Evolutionary conservation across 2,329 filamentous ascomycete species (phyloP).

Genomic region (Xylaria sp.): DNA sequence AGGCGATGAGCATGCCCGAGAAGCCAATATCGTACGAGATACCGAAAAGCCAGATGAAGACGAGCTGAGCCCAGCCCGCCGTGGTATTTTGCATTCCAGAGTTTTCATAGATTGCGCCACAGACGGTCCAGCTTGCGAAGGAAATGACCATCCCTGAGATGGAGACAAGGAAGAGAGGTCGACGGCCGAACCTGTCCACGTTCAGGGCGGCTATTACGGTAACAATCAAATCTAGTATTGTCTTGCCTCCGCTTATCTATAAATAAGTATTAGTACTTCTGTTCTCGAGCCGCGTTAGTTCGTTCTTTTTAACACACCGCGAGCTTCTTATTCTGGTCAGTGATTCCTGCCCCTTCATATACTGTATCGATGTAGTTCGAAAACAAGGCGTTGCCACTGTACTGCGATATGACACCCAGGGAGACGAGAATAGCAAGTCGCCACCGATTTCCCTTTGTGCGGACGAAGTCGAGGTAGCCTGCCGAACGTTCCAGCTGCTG

Average conservation of each 20-base stretch:
- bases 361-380: constrained; percentile 74
- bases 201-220: constrained; percentile 64
- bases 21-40: constrained; percentile 71
- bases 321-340: constrained; percentile 65
- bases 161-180: constrained; percentile 64
- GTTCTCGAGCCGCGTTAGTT: constrained; percentile 34
- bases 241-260: constrained; percentile 65
- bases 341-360: constrained; percentile 71
- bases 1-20: constrained; percentile 67
- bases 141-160: constrained; percentile 61
- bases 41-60: constrained; percentile 69
- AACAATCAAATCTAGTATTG: constrained; percentile 67
- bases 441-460: constrained; percentile 72
- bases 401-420: constrained; percentile 74
- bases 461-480: constrained; percentile 70
- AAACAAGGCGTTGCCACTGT: constrained; percentile 74
- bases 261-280: constrained; percentile 5
- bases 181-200: constrained; percentile 62
- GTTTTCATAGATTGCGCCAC: constrained; percentile 64
- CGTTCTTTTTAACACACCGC: constrained; percentile 52
- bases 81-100: constrained; percentile 55
- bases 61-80: constrained; percentile 65
- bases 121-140: constrained; percentile 63
- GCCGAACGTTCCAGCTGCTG: constrained; percentile 59
- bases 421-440: constrained; percentile 71